Percentiles rank a stretch among this genome's conserved stretches.
Conservation (phyloP, 257 asterid species). For the Cynanchum wilfordii region DNA sequence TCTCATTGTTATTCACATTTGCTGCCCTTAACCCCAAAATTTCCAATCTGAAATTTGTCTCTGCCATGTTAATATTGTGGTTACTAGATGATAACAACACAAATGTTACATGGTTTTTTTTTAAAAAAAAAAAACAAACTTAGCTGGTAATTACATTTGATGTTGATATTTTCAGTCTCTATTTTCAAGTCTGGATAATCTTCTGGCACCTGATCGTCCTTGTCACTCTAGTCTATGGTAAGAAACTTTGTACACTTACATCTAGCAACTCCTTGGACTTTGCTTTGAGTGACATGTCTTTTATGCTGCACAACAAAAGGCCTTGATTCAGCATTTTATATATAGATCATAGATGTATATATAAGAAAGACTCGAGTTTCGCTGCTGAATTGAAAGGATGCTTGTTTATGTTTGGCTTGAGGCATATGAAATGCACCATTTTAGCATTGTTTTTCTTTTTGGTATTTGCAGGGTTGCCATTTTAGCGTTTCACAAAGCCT, state of each 20-base stretch:
- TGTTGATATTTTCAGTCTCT: conserved; percentile 21
- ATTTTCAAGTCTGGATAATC: conserved; percentile 32
- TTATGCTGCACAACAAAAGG: not conserved
- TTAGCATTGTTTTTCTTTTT: not conserved
- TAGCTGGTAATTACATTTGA: not conserved
- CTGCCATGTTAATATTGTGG: not conserved
- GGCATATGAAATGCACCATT: not conserved
- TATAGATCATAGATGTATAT: too few relatives aligned
- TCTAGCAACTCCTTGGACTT: not conserved
- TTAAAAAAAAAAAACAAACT: too few relatives aligned
- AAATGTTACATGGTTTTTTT: not conserved
- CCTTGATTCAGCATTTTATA: too few relatives aligned
- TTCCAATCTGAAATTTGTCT: not conserved
- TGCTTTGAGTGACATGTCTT: not conserved
- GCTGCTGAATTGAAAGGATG: not conserved
- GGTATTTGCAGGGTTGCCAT: conserved; percentile 25
- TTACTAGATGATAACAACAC: not conserved
- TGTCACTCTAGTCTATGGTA: conserved; percentile 35
- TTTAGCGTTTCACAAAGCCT: conserved; percentile 34
- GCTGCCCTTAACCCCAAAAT: not conserved
- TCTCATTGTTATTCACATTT: not conserved
- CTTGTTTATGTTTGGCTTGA: not conserved
- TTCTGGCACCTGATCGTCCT: conserved; percentile 28
- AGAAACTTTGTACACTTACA: not conserved
- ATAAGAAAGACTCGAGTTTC: not conserved